Evolutionary conservation across 768 basidiomycete genomes (phyloP), one percentile per base, ranked within the genome.

Genomic region (Lentinula guzmanii): DNA sequence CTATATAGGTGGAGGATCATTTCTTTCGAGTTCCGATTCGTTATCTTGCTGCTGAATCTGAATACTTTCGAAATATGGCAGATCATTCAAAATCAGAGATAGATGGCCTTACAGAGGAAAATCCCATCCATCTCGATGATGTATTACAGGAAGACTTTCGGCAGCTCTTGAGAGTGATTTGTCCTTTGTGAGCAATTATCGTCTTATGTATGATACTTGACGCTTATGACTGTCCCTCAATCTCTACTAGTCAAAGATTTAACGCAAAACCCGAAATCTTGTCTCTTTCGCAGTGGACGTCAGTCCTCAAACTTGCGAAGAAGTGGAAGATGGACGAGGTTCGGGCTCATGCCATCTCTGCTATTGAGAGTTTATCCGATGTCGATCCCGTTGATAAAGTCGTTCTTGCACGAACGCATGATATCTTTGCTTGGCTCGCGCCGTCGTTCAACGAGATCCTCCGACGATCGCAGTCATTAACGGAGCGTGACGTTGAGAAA

Each of bases 331-430:
- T 56, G 55, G 55, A 56, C 11, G 39, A 41, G n/a, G 55, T 56
- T 18, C 9, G 24, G 21, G 24, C 3, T 15, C 37, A 56, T 16
- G 55, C 55, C 41, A 56, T 56, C 11, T 43, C 55, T 16, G 21
- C 55, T 37, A 45, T 56, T 15, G 39, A 56, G 15, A 18, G 15
- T 10, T n/a, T 56, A 24, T 39, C 55, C 1, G 8, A 43, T 18
- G 41, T 56, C 24, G 55, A 56, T 41, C 55, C 55, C 11, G 55
- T 56, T 24, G 55, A 56, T 21, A 56, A 56, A 24, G 24, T 56
- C 24, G 42, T 56, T 21, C 37, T 43, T 16, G 55, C 55, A 24
- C 16, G 55, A n/a, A 41, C 35, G 13, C 24, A 41, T 56, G 55
- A 56, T 24, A 56, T 56, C 9, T 39, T 3, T 28, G 7, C 55